Conservation (phyloP, 768 basidiomycete genomes). For the Symmetrospora coprosmae region DNA sequence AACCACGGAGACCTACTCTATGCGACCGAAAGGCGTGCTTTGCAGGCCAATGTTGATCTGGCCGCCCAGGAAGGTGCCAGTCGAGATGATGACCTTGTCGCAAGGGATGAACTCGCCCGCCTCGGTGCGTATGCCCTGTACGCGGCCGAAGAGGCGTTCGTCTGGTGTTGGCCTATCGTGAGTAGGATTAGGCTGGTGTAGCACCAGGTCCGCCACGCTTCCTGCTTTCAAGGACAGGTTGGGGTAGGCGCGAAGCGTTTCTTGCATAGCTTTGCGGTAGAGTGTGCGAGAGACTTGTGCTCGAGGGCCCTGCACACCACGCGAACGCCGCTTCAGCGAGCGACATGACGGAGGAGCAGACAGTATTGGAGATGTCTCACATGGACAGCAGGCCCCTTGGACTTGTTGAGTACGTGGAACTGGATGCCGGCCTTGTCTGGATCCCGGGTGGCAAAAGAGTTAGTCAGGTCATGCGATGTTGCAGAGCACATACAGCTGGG, state of each 20-base stretch:
- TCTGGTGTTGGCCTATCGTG: neutral
- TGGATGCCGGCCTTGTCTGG: constrained; percentile 76
- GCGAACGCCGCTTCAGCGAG: neutral
- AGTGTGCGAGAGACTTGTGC: constrained; percentile 75
- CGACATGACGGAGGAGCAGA: neutral
- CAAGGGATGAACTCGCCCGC: constrained; percentile 60
- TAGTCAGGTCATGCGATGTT: too few relatives aligned
- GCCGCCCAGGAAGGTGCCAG: constrained; percentile 78
- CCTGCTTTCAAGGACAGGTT: constrained; percentile 57
- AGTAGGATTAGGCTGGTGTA: neutral
- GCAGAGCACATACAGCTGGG: too few relatives aligned
- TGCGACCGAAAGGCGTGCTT: constrained; percentile 28
- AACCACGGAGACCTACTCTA: constrained; percentile 1
- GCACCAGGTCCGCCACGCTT: constrained; percentile 35
- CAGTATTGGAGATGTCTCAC: constrained; percentile 37
- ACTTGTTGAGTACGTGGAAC: constrained; percentile 69
- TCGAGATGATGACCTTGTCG: constrained; percentile 71
- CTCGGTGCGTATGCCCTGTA: constrained; percentile 41
- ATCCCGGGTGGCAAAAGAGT: too few relatives aligned
- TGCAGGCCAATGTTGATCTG: constrained; percentile 70
- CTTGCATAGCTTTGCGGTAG: constrained; percentile 72
- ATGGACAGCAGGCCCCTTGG: constrained; percentile 81
- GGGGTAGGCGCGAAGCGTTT: constrained; percentile 50
- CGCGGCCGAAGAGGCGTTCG: neutral
- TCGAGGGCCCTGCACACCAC: constrained; percentile 54